These are phyloP conservation scores for Phaeosphaeriaceae sp. DNA, from an alignment of 2,329 filamentous ascomycete genomes.

Conservation along the genomic window DNA sequence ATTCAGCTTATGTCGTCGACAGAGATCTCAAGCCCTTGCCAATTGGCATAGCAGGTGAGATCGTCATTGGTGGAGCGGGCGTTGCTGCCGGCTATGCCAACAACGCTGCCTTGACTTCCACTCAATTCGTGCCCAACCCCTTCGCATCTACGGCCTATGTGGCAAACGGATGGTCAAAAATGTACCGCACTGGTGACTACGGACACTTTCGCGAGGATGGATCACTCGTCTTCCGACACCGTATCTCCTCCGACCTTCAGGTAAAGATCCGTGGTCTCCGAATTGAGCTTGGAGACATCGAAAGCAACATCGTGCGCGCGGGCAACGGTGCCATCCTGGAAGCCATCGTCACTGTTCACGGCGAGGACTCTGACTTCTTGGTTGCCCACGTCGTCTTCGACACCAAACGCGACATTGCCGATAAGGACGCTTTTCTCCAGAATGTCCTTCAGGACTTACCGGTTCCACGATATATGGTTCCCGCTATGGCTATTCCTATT, in stretches of 20 bases:
- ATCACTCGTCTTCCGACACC: slow-evolving; percentile 25
- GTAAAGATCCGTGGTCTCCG: slow-evolving; percentile 56
- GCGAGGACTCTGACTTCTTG: slow-evolving; percentile 2
- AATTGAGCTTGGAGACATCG: slow-evolving; percentile 58
- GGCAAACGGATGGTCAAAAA: slow-evolving; percentile 23
- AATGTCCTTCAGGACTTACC: slow-evolving; percentile 23
- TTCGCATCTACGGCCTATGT: too few species aligned
- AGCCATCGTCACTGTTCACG: slow-evolving; percentile 27
- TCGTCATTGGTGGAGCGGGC: slow-evolving; percentile 50
- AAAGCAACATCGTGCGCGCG: slow-evolving; percentile 42
- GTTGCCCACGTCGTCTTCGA: slow-evolving; percentile 3
- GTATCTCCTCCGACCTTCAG: slow-evolving; percentile 45
- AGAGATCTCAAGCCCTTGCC: slow-evolving; percentile 24
- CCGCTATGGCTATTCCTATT: slow-evolving; percentile 7
- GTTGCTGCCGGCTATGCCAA: slow-evolving; percentile 48
- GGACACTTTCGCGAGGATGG: slow-evolving; percentile 47
- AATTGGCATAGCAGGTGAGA: slow-evolving; percentile 4
- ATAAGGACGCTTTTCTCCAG: neutral
- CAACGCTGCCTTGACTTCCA: slow-evolving; percentile 24
- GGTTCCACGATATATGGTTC: slow-evolving; percentile 42
- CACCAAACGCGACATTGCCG: neutral
- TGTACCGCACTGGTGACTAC: slow-evolving; percentile 52
- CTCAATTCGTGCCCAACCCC: slow-evolving; percentile 7
- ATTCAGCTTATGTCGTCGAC: slow-evolving; percentile 50
- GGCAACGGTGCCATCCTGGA: slow-evolving; percentile 29